phyloP scores from a whole-genome alignment of 148 eudicot genomes.

The Nepenthes gracilis region DNA sequence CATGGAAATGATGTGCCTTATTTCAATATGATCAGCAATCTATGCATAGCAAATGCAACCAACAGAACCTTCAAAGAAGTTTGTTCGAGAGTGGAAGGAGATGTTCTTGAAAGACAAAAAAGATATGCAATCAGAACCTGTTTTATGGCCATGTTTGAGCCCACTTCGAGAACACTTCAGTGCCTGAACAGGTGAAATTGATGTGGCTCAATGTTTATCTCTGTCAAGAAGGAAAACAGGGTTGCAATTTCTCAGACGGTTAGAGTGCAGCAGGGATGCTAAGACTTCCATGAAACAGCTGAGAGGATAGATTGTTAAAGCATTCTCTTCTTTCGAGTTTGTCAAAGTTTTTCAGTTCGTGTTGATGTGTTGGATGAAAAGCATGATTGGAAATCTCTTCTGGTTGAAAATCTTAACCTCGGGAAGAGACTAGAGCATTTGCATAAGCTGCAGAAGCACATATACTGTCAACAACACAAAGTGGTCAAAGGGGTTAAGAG shows the following conservation, averaged over 20 bases:
- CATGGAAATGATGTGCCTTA: too few species aligned
- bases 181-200: constrained; percentile 17
- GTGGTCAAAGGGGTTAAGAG: too few species aligned
- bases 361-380: neutral
- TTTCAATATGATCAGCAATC: too few species aligned
- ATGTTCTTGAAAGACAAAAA: too few species aligned
- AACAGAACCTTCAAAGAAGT: too few species aligned
- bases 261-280: neutral
- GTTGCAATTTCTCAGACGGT: neutral
- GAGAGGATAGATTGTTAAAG: neutral
- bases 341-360: neutral
- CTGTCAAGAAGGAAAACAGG: neutral
- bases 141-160: too few species aligned
- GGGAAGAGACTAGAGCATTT: neutral
- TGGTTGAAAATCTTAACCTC: neutral
- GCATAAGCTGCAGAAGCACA: neutral
- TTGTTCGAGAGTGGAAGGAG: too few species aligned
- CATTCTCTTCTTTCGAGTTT: neutral
- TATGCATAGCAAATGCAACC: neutral
- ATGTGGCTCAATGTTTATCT: neutral
- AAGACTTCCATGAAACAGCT: neutral
- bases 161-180: neutral
- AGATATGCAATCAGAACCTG: too few species aligned
- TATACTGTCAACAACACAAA: neutral
- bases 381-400: neutral